Evolutionary conservation across 2,329 filamentous ascomycete species (phyloP).

Genomic region (Lasiodiplodia theobromae): DNA sequence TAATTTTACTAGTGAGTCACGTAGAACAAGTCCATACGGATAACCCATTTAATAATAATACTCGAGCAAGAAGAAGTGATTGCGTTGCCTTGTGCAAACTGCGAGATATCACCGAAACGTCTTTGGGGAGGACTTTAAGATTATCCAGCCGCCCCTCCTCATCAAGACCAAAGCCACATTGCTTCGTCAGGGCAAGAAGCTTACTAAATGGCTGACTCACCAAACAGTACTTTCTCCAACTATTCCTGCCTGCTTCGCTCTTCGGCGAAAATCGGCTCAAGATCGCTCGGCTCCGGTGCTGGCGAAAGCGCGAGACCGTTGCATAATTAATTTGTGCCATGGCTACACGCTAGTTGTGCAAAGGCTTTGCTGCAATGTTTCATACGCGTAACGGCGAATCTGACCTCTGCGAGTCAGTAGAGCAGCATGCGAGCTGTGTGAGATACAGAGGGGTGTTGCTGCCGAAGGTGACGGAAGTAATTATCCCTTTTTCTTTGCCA

Average conservation of each 20-base stretch:
- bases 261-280: no score
- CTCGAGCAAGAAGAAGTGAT: no score
- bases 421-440: neutral
- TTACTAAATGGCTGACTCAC: neutral
- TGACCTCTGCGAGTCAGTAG: neutral
- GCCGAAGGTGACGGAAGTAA: no score
- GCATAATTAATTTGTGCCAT: neutral
- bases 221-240: neutral
- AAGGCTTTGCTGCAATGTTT: neutral
- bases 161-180: neutral
- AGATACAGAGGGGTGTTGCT: no score
- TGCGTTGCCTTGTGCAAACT: no score
- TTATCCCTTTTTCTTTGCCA: no score
- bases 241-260: neutral
- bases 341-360: neutral
- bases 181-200: neutral
- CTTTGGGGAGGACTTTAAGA: no score
- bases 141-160: no score
- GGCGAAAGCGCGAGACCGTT: neutral
- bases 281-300: neutral
- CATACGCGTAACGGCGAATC: neutral
- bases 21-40: no score
- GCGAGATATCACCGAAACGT: no score
- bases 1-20: no score
- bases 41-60: no score